Conservation (phyloP, 2,329 filamentous ascomycete genomes). For the Ophiostoma quercus region DNA sequence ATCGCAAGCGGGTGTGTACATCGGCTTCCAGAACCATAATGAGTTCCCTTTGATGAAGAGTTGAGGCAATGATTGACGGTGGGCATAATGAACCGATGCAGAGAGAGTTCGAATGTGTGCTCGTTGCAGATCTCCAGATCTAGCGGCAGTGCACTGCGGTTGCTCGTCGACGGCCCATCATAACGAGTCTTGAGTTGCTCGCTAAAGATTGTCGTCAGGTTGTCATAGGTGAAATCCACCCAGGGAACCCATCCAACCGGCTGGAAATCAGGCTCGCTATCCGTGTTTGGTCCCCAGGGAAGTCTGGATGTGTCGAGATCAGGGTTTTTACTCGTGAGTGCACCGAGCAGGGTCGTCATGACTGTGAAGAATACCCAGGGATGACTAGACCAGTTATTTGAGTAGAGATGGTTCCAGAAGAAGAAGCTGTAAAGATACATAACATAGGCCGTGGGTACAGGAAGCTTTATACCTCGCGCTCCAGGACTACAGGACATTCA, state of each 20-base stretch:
- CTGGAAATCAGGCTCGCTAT: neutral
- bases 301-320: neutral
- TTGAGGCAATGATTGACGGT: conserved; percentile 6
- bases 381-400: too few relatives aligned
- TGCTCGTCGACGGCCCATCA: neutral
- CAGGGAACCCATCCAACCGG: neutral
- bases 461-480: too few relatives aligned
- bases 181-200: neutral
- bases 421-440: too few relatives aligned
- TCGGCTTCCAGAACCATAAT: conserved; percentile 13
- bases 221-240: conserved; percentile 1
- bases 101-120: conserved; percentile 12
- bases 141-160: neutral
- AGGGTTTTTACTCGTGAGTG: conserved; percentile 2
- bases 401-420: too few relatives aligned
- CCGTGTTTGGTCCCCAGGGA: neutral
- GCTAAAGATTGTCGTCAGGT: conserved; percentile 2
- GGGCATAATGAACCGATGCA: conserved; percentile 9
- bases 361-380: too few relatives aligned
- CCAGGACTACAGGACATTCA: too few relatives aligned
- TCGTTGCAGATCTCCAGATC: conserved; percentile 13
- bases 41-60: neutral
- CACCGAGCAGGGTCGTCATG: neutral
- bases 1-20: neutral
- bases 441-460: too few relatives aligned